phyloP scores from a whole-genome alignment of 1,284 basidiomycete genomes.

The Microbotryomycetes sp. region DNA sequence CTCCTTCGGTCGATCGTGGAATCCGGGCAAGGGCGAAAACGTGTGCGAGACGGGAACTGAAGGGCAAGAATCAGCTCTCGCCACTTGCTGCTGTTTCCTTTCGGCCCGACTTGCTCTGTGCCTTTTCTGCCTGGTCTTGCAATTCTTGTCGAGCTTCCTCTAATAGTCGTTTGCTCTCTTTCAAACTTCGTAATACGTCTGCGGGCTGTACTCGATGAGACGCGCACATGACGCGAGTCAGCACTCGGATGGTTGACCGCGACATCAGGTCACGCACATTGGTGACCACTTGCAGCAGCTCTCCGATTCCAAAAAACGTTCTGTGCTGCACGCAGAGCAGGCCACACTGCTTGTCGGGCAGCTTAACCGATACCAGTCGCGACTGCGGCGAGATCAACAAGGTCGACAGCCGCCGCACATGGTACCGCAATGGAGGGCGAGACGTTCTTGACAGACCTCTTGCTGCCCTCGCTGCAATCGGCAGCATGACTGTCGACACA shows the following conservation, averaged over 20 bases:
- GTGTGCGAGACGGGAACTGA: conserved; percentile 55
- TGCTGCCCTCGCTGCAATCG: no score
- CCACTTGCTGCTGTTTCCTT: no score
- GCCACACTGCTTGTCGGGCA: no score
- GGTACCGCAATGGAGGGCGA: no score
- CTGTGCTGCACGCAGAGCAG: conserved; percentile 30
- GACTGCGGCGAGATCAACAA: neutral
- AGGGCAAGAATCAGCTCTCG: no score
- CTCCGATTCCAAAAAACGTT: conserved; percentile 64
- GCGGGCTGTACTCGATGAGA: conserved; percentile 46
- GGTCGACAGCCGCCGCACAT: no score
- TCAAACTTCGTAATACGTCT: conserved; percentile 65
- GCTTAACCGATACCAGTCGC: neutral
- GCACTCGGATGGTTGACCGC: neutral
- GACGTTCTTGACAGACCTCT: no score
- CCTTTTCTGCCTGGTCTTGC: conserved; percentile 49
- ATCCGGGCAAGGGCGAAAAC: conserved; percentile 63
- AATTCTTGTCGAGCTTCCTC: conserved; percentile 68
- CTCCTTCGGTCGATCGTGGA: conserved; percentile 61
- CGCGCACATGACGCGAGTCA: neutral
- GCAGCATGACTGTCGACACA: no score
- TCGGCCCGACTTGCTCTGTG: conserved; percentile 21
- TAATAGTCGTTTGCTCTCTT: conserved; percentile 62
- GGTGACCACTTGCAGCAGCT: conserved; percentile 63
- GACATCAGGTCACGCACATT: conserved; percentile 45